Evolutionary conservation across 768 basidiomycete genomes (phyloP), one percentile per base, ranked within the genome.

Genomic region (Amanita jacksonii): DNA sequence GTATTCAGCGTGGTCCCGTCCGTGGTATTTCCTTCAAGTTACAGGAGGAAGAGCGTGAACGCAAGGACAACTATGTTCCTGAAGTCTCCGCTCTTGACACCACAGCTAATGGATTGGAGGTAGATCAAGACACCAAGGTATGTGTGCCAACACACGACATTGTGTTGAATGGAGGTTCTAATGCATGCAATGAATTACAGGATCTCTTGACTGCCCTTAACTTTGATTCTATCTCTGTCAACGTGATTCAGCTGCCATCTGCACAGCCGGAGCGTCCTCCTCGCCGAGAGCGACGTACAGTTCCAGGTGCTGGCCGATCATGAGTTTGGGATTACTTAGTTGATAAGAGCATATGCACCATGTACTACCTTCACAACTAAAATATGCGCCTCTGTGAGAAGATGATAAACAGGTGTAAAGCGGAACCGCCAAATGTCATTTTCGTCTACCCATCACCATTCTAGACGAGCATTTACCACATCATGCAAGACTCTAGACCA

Each of bases 1-100:
- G 96, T 60, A 99, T 99, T 59, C 91, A 96, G 68, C 81, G 81
- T 48, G 96, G 96, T 3, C 96, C 96, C 57, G 96, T 99, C 52
- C 90, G 92, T 52, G 96, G 96, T 57, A 99, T 99, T 65, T 98
- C 96, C 45, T 99, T 98, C 90, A 96, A 97, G 70, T 85, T 99
- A 56, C 96, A 99, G 66, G 96, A 98, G 62, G 96, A 99, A 69
- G 96, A 99, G 72, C 79, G 96, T 50, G 96, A 99, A 70, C 73
- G 94, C 58, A 98, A 98, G 78, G 96, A 99, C 65, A 93, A 97
- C 76, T 97, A 89, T 66, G 94, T 98, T 43, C 96, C 96, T 51
- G 96, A 98, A 61, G 82, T 96, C 30, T 99, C 96, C 42, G 96
- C 96, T 31, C 85, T 99, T 52, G 87, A 93, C 64, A 80, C 77